A percentile compares a stretch with the other conserved stretches of the same genome.
Evolutionary conservation across 1,284 basidiomycete species (phyloP).

Genomic region (Cryptococcus sp.): DNA sequence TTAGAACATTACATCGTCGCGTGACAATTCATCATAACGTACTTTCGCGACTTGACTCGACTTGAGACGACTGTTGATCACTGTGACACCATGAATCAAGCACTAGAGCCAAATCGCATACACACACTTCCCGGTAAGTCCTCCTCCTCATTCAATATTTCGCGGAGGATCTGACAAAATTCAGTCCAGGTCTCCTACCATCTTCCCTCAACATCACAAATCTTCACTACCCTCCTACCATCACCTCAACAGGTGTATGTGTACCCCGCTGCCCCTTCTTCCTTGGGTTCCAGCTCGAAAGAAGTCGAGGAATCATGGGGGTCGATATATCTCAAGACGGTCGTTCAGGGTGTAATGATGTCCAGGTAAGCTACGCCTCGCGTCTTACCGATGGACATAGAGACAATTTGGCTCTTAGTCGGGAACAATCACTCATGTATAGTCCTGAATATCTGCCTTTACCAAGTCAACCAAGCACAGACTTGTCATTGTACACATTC

Average conservation of each 20-base stretch:
- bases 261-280: conserved; percentile 28
- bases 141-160: neutral
- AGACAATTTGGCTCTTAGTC: no score
- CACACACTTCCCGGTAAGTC: conserved; percentile 41
- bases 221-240: conserved; percentile 35
- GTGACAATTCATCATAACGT: no score
- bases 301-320: conserved; percentile 39
- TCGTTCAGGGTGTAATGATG: conserved; percentile 39
- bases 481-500: conserved; percentile 42
- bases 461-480: conserved; percentile 26
- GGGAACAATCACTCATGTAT: neutral
- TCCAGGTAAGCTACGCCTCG: conserved; percentile 32
- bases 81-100: conserved; percentile 14
- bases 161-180: neutral
- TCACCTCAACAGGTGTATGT: conserved; percentile 42
- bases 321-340: conserved; percentile 43
- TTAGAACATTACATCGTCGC: no score
- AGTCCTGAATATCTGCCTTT: neutral
- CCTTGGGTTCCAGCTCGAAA: conserved; percentile 3
- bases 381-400: no score
- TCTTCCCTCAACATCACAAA: conserved; percentile 32
- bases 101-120: conserved; percentile 38
- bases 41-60: no score
- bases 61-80: no score
- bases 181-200: conserved; percentile 42